Evolutionary conservation across 257 asterid genomes (phyloP).

Genomic region (Orobanche coerulescens): DNA sequence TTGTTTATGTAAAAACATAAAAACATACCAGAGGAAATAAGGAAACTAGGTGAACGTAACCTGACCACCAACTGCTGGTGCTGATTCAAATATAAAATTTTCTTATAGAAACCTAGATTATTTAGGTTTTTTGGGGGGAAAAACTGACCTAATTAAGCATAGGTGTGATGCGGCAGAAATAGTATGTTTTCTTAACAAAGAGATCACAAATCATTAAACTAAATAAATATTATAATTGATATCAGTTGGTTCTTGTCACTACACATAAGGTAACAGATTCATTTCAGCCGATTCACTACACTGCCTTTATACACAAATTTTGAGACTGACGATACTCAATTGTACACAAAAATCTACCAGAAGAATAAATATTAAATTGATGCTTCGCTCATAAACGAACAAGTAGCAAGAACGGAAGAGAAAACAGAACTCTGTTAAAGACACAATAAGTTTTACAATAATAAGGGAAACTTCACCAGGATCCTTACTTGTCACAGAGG

Average conservation of each 20-base stretch:
- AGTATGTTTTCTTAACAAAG: background rate
- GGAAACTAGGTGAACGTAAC: background rate
- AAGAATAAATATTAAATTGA: background rate
- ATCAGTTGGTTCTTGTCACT: background rate
- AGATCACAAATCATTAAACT: background rate
- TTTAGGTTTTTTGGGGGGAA: background rate
- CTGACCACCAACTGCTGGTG: background rate
- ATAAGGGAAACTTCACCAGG: conserved; percentile 15
- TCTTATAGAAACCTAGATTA: background rate
- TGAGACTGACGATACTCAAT: background rate
- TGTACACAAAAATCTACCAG: background rate
- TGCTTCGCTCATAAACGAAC: background rate
- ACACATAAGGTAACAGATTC: background rate
- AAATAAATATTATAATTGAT: background rate
- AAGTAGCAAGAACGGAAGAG: background rate
- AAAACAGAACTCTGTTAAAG: background rate
- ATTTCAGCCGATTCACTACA: background rate
- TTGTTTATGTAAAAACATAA: background rate
- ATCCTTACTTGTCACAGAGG: conserved; percentile 75
- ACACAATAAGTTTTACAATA: background rate
- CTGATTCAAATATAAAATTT: background rate
- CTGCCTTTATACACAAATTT: background rate
- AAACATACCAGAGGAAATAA: background rate
- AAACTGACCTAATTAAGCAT: background rate
- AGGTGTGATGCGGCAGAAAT: background rate